Evolutionary conservation across 352 stramenopile species (phyloP).

Genomic region (Globisporangium mamillatum): DNA sequence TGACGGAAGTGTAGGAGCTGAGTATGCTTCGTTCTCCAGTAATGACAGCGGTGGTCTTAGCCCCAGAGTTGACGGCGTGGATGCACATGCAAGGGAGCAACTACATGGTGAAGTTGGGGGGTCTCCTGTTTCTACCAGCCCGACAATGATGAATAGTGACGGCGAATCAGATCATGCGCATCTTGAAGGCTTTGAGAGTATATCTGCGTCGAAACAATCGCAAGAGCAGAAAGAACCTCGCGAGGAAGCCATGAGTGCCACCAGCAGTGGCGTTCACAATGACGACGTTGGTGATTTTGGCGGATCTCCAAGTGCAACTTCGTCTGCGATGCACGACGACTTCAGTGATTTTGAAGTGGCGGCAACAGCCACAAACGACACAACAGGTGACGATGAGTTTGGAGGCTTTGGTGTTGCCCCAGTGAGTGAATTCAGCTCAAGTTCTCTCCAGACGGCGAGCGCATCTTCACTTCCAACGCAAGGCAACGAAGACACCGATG

Average conservation of each 20-base stretch:
- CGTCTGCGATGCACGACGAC: neutral
- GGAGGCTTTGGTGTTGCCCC: conserved; percentile 2
- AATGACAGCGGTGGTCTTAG: neutral
- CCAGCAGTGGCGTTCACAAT: neutral
- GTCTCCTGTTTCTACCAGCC: neutral
- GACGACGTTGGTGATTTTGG: conserved; percentile 3
- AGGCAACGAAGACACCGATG: neutral
- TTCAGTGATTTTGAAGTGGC: neutral
- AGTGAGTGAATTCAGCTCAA: neutral
- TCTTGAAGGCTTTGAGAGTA: neutral
- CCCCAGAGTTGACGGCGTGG: neutral
- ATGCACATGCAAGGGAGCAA: neutral
- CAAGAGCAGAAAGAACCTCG: neutral
- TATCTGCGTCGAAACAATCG: neutral
- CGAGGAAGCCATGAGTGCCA: neutral
- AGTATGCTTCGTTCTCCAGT: conserved; percentile 7
- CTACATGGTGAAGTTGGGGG: neutral
- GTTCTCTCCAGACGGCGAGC: neutral
- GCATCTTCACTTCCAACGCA: neutral
- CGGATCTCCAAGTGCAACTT: neutral
- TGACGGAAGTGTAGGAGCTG: neutral
- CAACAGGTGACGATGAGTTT: conserved; percentile 5
- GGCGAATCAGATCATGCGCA: neutral
- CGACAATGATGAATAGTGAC: neutral
- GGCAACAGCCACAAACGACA: no score